phyloP scores from a whole-genome alignment of 306 rosid species.

The Coriaria nepalensis region DNA sequence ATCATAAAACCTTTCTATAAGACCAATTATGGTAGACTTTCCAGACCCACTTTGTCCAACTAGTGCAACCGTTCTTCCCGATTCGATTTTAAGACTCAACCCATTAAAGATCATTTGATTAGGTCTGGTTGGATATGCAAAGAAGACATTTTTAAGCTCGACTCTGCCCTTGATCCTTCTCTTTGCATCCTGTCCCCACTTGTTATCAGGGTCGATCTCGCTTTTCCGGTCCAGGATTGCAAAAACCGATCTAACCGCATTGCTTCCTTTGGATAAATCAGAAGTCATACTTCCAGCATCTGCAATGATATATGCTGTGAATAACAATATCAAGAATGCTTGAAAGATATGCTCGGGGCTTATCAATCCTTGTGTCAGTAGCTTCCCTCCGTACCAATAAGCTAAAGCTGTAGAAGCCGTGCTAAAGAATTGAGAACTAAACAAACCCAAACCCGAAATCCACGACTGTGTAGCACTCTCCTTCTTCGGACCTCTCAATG shows the following conservation, averaged over 20 bases:
- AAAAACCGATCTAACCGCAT: constrained; percentile 57
- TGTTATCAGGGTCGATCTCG: constrained; percentile 56
- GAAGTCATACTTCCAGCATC: constrained; percentile 95
- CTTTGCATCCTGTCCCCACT: constrained; percentile 33
- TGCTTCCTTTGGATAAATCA: constrained; percentile 70
- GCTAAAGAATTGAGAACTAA: constrained; percentile 72
- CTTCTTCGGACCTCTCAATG: constrained; percentile 44
- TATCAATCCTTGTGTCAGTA: constrained; percentile 27
- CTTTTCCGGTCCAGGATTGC: constrained; percentile 58
- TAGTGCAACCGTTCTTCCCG: constrained; percentile 57
- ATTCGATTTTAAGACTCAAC: constrained; percentile 49
- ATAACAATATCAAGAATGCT: constrained; percentile 64
- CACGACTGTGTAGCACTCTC: constrained; percentile 77
- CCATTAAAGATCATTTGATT: constrained; percentile 70
- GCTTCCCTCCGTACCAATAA: constrained; percentile 82
- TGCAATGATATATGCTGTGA: constrained; percentile 71
- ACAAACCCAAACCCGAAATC: constrained; percentile 71
- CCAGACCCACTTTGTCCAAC: constrained; percentile 84
- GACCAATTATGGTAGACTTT: constrained; percentile 77
- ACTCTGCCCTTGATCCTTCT: constrained; percentile 43
- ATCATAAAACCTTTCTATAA: constrained; percentile 78
- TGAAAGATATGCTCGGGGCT: constrained; percentile 55
- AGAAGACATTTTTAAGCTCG: constrained; percentile 54
- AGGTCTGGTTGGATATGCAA: constrained; percentile 79
- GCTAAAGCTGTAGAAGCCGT: constrained; percentile 76